Base-by-base conservation (phyloP, 2,329 filamentous ascomycete species). In the Calycina herbarum region DNA sequence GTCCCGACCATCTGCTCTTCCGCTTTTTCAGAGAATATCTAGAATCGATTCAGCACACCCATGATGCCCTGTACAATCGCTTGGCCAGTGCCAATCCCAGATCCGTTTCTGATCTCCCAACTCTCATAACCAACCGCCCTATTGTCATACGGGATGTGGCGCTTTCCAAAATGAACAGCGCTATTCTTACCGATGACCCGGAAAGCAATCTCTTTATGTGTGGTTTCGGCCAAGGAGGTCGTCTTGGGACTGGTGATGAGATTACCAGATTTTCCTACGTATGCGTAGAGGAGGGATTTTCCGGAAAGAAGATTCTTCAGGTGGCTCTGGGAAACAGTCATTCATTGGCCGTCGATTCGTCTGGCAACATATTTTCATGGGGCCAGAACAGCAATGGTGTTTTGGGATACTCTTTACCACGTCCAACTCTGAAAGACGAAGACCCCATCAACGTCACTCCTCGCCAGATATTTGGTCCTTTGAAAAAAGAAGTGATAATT, bases 361-460 rank as follows among this genome's bases (percentile, higher is more conserved):
- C 89, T 62, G 94, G 95, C n/a, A 92, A 96, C 71, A 86, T 97
- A 5, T 97, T 92, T 82, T 95, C 93, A 1, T 99, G 95, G 95
- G 95, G 95, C 7, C 91, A 90, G 70, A 98, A 97, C 73, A 88
- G 85, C 7, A 89, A 87, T 75, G 93, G 90, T 1, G 94, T 98
- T 76, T 83, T 99, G 15, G 95, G 95, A 5, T 98, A 97, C 76
- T 80, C 85, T 20, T 81, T 97, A 17, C 92, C 93, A 8, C 77
- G 82, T 17, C 85, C 89, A 1, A 77, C 81, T 8, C 83, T 87
- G 70, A 85, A 86, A 62, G 92, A 97, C 61, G 91, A 97, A 72
- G 91, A 95, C 66, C 90, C 94, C 0, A 89, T 95, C 71, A 94
- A 93, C 71, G 84, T 87, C 3, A 84, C 86, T 0, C 95, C 95